phyloP scores from a whole-genome alignment of 2,329 filamentous ascomycete species.

The Stagonosporopsis vannaccii region DNA sequence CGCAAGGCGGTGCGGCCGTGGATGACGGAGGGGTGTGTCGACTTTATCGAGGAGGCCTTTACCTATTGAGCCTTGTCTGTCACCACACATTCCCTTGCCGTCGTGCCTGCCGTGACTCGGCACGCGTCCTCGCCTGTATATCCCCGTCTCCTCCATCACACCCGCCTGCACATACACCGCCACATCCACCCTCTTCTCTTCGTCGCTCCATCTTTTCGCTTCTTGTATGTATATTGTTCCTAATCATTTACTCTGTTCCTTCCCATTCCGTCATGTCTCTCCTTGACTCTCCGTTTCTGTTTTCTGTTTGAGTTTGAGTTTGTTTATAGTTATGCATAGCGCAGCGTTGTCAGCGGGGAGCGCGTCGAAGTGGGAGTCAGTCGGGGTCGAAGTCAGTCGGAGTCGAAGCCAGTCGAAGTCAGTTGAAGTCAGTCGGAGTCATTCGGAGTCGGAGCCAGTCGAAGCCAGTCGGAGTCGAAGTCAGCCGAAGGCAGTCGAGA shows the following conservation, averaged over 20 bases:
- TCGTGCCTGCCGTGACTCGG: neutral
- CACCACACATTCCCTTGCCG: too few relatives aligned
- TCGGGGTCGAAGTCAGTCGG: too few relatives aligned
- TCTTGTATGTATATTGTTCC: slow-evolving; percentile 35
- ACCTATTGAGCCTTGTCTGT: slow-evolving; percentile 58
- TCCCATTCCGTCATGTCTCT: slow-evolving; percentile 29
- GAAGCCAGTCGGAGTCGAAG: too few relatives aligned
- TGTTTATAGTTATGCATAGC: slow-evolving; percentile 10
- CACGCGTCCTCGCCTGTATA: too few relatives aligned
- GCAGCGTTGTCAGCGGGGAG: too few relatives aligned
- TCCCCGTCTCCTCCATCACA: neutral
- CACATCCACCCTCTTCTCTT: neutral
- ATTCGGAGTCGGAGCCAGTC: too few relatives aligned
- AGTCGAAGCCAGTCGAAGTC: too few relatives aligned
- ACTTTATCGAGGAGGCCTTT: slow-evolving; percentile 72
- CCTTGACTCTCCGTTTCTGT: slow-evolving; percentile 21
- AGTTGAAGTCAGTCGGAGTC: too few relatives aligned
- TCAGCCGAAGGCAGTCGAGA: too few relatives aligned
- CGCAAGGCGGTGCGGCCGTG: slow-evolving; percentile 61
- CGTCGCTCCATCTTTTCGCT: slow-evolving; percentile 18
- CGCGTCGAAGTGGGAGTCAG: too few relatives aligned
- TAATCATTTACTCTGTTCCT: slow-evolving; percentile 28
- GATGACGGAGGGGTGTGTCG: slow-evolving; percentile 61
- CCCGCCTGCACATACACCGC: neutral
- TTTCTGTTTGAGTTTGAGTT: too few relatives aligned